phyloP scores from a whole-genome alignment of 306 rosid species.

The Chamaecrista fasciculata region DNA sequence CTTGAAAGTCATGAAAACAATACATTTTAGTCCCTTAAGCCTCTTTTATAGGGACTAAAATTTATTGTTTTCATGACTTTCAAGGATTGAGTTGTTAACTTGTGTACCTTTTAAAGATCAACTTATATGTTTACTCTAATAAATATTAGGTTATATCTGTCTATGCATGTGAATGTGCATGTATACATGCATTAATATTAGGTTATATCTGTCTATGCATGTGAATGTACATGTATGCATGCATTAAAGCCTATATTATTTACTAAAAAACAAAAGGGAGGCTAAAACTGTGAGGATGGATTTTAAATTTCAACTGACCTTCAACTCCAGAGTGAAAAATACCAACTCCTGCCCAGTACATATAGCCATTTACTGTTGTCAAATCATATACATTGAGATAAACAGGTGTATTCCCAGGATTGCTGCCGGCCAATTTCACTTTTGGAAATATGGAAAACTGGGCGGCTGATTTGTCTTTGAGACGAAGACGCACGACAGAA shows the following conservation, averaged over 20 bases:
- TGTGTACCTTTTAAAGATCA: too few species aligned
- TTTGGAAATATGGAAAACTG: conserved; percentile 74
- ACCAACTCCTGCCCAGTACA: conserved; percentile 95
- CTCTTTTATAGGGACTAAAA: too few species aligned
- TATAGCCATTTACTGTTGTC: conserved; percentile 80
- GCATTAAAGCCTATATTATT: too few species aligned
- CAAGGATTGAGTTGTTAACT: too few species aligned
- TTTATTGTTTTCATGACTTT: too few species aligned
- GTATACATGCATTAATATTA: too few species aligned
- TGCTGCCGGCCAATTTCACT: conserved; percentile 53
- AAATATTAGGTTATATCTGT: neutral
- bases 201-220: conserved; percentile 7
- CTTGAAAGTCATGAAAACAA: too few species aligned
- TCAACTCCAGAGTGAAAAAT: conserved; percentile 90
- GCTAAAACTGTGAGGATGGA: neutral
- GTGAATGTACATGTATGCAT: too few species aligned
- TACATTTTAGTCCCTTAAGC: too few species aligned
- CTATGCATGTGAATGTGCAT: too few species aligned
- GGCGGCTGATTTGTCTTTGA: conserved; percentile 63
- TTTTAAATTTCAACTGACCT: conserved; percentile 47
- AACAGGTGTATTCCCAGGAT: conserved; percentile 69
- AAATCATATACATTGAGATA: conserved; percentile 94
- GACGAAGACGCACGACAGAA: conserved; percentile 66
- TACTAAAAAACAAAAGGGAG: too few species aligned
- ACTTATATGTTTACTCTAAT: too few species aligned